Conservation (phyloP, 2,329 filamentous ascomycete species). For the Claviceps lovelessii region DNA sequence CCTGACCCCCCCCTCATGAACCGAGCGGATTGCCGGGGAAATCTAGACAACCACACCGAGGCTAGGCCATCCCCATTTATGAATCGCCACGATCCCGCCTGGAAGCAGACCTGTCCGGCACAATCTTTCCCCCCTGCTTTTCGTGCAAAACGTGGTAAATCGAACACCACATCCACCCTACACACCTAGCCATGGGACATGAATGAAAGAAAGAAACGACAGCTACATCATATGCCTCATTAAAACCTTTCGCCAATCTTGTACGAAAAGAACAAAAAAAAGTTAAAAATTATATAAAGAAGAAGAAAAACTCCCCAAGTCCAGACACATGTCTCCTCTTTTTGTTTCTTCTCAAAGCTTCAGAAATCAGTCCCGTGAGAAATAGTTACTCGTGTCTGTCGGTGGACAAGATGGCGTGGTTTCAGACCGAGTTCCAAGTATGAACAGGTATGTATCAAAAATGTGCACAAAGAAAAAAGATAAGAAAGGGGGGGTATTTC, state of each 20-base stretch:
- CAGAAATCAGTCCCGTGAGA: constrained; percentile 14
- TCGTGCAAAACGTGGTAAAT: constrained; percentile 4
- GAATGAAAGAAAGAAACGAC: constrained; percentile 11
- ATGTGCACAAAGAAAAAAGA: constrained; percentile 17
- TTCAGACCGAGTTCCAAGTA: constrained; percentile 12
- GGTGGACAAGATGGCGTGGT: constrained; percentile 13
- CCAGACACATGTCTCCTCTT: constrained; percentile 6
- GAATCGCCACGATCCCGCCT: not conserved
- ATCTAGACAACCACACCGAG: constrained; percentile 9
- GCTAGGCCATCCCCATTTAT: not conserved
- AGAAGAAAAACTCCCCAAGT: constrained; percentile 6
- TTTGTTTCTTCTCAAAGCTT: constrained; percentile 4
- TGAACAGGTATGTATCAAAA: constrained; percentile 27
- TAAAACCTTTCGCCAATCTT: constrained; percentile 15
- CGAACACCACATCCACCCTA: constrained; percentile 12
- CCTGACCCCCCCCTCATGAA: constrained; percentile 12
- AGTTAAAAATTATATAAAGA: constrained; percentile 4
- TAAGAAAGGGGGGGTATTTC: too few species aligned
- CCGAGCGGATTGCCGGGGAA: constrained; percentile 11
- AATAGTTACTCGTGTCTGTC: constrained; percentile 7
- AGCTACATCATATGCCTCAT: constrained; percentile 22
- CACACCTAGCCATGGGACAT: constrained; percentile 17
- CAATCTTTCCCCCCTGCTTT: not conserved
- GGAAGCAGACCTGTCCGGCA: not conserved
- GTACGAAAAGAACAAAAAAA: constrained; percentile 10